Conservation (phyloP, 768 basidiomycete species). For the Russula brevipes region DNA sequence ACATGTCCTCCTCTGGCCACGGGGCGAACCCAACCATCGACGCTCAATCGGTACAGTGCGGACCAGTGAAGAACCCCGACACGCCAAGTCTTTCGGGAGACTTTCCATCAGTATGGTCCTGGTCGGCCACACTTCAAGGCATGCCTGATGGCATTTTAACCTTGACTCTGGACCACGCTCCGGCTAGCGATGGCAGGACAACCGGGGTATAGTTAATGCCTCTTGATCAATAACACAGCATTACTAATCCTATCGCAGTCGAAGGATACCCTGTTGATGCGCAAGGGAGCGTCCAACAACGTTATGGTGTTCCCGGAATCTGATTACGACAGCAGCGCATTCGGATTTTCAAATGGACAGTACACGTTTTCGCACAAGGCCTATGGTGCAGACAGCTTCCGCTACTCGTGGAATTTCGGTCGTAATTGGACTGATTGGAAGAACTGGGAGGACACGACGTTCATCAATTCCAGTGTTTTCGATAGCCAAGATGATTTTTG, state of each 20-base stretch:
- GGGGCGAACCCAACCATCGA: slow-evolving; percentile 53
- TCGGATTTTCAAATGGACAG: slow-evolving; percentile 53
- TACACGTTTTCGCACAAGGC: slow-evolving; percentile 81
- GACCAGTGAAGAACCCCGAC: slow-evolving; percentile 43
- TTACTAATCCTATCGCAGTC: slow-evolving; percentile 35
- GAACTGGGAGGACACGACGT: slow-evolving; percentile 69
- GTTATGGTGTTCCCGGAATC: slow-evolving; percentile 81
- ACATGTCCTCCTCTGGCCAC: slow-evolving; percentile 63
- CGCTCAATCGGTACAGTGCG: slow-evolving; percentile 43
- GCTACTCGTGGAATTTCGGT: slow-evolving; percentile 85
- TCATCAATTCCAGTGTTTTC: slow-evolving; percentile 57
- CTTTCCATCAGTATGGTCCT: slow-evolving; percentile 58
- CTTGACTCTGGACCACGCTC: slow-evolving; percentile 58
- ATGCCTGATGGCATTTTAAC: slow-evolving; percentile 81
- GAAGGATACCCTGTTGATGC: slow-evolving; percentile 71
- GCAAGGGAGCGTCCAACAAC: slow-evolving; percentile 73
- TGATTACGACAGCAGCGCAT: slow-evolving; percentile 65
- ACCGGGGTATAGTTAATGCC: slow-evolving; percentile 49
- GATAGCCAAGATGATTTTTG: slow-evolving; percentile 51
- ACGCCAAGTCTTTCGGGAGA: slow-evolving; percentile 49
- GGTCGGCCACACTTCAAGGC: slow-evolving; percentile 67
- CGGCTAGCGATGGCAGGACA: slow-evolving; percentile 36
- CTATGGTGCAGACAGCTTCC: slow-evolving; percentile 78
- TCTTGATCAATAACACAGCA: neutral
- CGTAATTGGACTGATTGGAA: slow-evolving; percentile 79